phyloP scores from a whole-genome alignment of 805 yeast genomes.

The Candida maesae region DNA sequence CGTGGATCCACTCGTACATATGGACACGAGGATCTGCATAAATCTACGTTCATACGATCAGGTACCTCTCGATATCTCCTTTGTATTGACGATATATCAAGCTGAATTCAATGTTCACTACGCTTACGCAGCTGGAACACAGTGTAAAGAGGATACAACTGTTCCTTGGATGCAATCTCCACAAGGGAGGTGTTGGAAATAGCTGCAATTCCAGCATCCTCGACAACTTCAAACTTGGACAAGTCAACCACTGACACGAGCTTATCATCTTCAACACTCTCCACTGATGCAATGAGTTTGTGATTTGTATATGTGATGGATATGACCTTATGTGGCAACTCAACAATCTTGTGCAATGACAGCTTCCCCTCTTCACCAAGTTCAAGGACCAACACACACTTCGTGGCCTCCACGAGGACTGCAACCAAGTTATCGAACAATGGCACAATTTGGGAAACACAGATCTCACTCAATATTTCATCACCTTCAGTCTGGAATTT shows the following conservation, averaged over 20 bases:
- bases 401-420: constrained; percentile 51
- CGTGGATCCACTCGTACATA: too few relatives aligned
- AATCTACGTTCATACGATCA: too few relatives aligned
- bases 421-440: constrained; percentile 32
- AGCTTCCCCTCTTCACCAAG: constrained; percentile 22
- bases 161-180: constrained; percentile 22
- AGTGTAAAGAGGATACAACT: constrained; percentile 45
- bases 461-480: constrained; percentile 45
- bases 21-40: too few relatives aligned
- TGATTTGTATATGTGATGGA: constrained; percentile 32
- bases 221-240: constrained; percentile 31
- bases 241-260: constrained; percentile 15
- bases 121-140: constrained; percentile 55
- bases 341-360: constrained; percentile 27
- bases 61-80: too few relatives aligned
- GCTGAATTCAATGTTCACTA: constrained; percentile 48
- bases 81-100: too few relatives aligned
- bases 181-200: constrained; percentile 19
- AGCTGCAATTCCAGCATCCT: constrained; percentile 24
- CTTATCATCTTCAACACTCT: constrained; percentile 23
- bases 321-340: constrained; percentile 30
- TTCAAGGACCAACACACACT: constrained; percentile 34
- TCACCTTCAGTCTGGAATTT: constrained; percentile 54
- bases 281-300: constrained; percentile 33
- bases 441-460: constrained; percentile 44